A percentile compares a stretch with the other conserved stretches of the same genome.
These are phyloP conservation scores for Magnaporthiopsis incrustans DNA, from an alignment of 2,329 filamentous ascomycete genomes.

Conservation along the genomic window DNA sequence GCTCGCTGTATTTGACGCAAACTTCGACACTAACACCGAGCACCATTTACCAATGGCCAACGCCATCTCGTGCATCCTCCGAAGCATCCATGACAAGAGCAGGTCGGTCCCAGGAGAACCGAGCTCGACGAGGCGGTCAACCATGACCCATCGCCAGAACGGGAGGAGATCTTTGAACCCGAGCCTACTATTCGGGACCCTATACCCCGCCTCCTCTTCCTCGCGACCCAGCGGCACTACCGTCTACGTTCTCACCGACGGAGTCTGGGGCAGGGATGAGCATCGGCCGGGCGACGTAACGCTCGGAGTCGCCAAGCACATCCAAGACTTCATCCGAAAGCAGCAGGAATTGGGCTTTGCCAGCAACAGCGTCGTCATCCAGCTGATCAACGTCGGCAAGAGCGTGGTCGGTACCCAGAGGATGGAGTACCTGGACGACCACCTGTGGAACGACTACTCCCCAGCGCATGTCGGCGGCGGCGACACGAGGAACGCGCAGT, in stretches of 20 bases:
- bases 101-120: too few relatives aligned
- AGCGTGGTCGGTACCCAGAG: neutral
- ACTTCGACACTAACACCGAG: too few relatives aligned
- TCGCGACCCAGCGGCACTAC: neutral
- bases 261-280: slow-evolving; percentile 2
- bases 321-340: neutral
- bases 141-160: too few relatives aligned
- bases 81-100: too few relatives aligned
- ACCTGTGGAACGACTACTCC: neutral
- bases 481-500: neutral
- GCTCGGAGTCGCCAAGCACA: slow-evolving; percentile 1
- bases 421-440: slow-evolving; percentile 5
- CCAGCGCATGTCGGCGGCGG: too few relatives aligned
- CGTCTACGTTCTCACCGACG: slow-evolving; percentile 7
- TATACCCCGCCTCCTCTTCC: too few relatives aligned
- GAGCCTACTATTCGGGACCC: too few relatives aligned
- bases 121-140: too few relatives aligned
- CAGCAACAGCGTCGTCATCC: neutral
- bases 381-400: slow-evolving; percentile 5
- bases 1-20: too few relatives aligned
- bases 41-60: too few relatives aligned
- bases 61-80: too few relatives aligned
- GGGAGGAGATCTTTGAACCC: too few relatives aligned
- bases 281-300: neutral
- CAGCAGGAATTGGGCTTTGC: neutral